phyloP scores from a whole-genome alignment of 768 basidiomycete species.

The Favolaschia claudopus region DNA sequence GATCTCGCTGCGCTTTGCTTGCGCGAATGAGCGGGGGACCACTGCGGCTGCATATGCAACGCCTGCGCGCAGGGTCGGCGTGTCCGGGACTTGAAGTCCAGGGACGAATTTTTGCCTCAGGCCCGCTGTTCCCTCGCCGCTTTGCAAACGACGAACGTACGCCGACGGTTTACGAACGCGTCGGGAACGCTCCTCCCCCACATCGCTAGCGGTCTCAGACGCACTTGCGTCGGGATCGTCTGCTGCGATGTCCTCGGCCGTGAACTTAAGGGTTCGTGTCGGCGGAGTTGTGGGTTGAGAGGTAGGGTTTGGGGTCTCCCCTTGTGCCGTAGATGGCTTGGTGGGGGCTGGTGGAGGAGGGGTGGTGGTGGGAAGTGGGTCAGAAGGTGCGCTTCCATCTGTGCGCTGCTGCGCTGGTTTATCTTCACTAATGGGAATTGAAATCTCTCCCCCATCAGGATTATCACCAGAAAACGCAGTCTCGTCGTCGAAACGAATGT shows the following conservation, averaged over 20 bases:
- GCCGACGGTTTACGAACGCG: slow-evolving; percentile 12
- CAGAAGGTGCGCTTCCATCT: slow-evolving; percentile 12
- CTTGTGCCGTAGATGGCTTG: not conserved
- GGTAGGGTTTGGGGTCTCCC: not conserved
- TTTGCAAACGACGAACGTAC: slow-evolving; percentile 9
- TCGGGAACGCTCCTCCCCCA: slow-evolving; percentile 7
- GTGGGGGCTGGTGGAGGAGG: not conserved
- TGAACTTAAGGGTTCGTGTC: not conserved
- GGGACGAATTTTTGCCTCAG: not conserved
- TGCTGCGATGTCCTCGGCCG: slow-evolving; percentile 10
- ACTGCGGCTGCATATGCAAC: slow-evolving; percentile 1
- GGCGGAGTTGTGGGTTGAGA: not conserved
- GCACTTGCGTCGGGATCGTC: slow-evolving; percentile 5
- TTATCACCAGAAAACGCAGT: slow-evolving; percentile 11
- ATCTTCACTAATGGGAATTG: not conserved
- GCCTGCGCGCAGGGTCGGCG: not conserved
- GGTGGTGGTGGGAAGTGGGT: slow-evolving; percentile 1
- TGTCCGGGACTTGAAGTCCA: slow-evolving; percentile 10
- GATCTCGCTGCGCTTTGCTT: slow-evolving; percentile 32
- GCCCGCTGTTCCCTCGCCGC: slow-evolving; percentile 4
- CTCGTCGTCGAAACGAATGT: slow-evolving; percentile 16
- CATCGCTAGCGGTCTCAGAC: slow-evolving; percentile 9
- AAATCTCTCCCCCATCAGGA: not conserved
- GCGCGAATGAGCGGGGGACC: slow-evolving; percentile 11
- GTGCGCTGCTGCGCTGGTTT: slow-evolving; percentile 4